Percentiles rank a stretch among this genome's conserved stretches.
These are phyloP conservation scores for Chlorella ohadii DNA, from an alignment of 139 green algal genomes.

Conservation along the genomic window DNA sequence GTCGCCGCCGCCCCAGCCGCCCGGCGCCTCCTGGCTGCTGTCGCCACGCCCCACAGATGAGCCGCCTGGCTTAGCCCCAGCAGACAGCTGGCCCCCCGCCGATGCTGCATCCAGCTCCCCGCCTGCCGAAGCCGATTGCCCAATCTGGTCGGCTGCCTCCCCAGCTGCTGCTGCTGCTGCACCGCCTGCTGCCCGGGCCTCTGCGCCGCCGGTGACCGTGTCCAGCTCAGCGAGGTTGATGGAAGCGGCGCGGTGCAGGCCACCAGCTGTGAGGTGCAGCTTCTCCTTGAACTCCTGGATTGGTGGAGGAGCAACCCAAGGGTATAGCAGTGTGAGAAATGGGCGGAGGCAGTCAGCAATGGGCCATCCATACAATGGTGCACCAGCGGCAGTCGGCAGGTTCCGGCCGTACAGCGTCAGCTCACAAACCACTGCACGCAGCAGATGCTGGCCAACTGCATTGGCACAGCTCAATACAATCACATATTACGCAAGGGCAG, in stretches of 20 bases:
- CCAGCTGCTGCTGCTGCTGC: background rate
- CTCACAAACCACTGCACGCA: too few species aligned
- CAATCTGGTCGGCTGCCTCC: background rate
- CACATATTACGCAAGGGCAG: too few species aligned
- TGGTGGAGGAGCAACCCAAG: too few species aligned
- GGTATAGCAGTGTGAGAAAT: too few species aligned
- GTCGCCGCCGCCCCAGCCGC: background rate
- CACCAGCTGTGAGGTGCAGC: background rate
- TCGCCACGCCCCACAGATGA: background rate
- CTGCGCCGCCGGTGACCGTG: background rate
- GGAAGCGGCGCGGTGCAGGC: conserved; percentile 1
- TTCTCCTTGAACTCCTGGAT: conserved; percentile 33
- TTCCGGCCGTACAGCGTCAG: too few species aligned
- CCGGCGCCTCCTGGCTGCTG: background rate
- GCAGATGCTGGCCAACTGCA: too few species aligned
- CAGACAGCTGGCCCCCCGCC: background rate
- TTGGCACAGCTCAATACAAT: too few species aligned
- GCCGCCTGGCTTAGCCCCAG: background rate
- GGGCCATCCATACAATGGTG: too few species aligned
- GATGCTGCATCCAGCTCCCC: background rate
- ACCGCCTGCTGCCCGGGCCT: background rate
- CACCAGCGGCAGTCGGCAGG: too few species aligned
- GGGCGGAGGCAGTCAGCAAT: too few species aligned
- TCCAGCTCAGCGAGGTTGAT: conserved; percentile 23
- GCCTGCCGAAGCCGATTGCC: too few species aligned